A percentile compares a stretch with the other conserved stretches of the same genome.
These are phyloP conservation scores for Colletotrichum scovillei DNA, from an alignment of 2,329 filamentous ascomycete species.

Conservation along the genomic window DNA sequence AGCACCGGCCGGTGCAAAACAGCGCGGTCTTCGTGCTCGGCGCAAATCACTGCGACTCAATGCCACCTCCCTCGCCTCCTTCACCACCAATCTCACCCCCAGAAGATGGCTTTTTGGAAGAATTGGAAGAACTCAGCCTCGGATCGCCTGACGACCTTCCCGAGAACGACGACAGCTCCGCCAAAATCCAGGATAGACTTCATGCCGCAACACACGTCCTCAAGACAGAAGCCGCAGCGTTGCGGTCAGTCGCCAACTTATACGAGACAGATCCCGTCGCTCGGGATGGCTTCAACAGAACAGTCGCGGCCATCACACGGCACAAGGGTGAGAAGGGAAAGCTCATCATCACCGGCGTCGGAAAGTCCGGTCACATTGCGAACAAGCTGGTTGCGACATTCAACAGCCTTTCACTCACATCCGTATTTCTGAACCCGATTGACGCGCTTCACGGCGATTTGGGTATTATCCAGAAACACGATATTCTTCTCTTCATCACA, in stretches of 20 bases:
- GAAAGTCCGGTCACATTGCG: conserved; percentile 92
- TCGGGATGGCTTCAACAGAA: conserved; percentile 74
- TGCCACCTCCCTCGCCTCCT: conserved; percentile 62
- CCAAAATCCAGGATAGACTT: conserved; percentile 54
- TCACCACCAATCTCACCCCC: conserved; percentile 47
- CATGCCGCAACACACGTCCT: conserved; percentile 84
- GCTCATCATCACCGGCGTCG: conserved; percentile 86
- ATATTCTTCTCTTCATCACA: conserved; percentile 87
- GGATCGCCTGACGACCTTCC: conserved; percentile 34
- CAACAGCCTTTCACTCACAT: conserved; percentile 85
- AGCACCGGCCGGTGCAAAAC: conserved; percentile 60
- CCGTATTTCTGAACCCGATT: conserved; percentile 88
- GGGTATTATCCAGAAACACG: conserved; percentile 79
- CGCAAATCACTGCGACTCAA: conserved; percentile 48
- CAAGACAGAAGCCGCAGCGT: conserved; percentile 81
- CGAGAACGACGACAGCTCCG: conserved; percentile 36
- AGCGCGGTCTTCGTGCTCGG: conserved; percentile 62
- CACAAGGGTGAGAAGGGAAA: conserved; percentile 75
- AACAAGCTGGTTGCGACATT: conserved; percentile 92
- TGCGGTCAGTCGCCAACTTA: conserved; percentile 78
- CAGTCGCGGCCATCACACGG: conserved; percentile 76
- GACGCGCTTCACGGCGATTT: conserved; percentile 94
- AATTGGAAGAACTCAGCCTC: conserved; percentile 34
- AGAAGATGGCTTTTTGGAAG: conserved; percentile 29
- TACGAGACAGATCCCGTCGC: conserved; percentile 79